Conservation (phyloP, 2,329 filamentous ascomycete species). For the Aspergillus pseudoterreus region DNA sequence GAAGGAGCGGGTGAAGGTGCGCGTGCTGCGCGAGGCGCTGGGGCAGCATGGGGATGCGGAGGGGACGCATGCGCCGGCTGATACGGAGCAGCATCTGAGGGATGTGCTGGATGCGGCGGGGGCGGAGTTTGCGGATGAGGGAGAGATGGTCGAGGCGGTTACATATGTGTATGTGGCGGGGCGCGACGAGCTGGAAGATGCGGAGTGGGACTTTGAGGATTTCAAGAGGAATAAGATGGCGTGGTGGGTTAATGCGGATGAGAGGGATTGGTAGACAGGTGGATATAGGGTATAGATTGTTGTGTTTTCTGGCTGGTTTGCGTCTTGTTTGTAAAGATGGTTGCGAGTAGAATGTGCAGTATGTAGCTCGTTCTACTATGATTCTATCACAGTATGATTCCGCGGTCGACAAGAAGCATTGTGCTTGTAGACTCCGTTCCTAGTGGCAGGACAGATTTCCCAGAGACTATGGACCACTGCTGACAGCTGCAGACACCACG, state of each 20-base stretch:
- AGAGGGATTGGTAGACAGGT: conserved; percentile 38
- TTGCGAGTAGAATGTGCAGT: too few species aligned
- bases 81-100: conserved; percentile 31
- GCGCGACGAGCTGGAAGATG: conserved; percentile 56
- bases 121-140: conserved; percentile 52
- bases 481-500: too few species aligned
- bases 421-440: too few species aligned
- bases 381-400: too few species aligned
- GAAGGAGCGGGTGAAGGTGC: conserved; percentile 48
- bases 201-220: conserved; percentile 84
- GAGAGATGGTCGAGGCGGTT: conserved; percentile 48
- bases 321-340: not conserved
- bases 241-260: conserved; percentile 52
- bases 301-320: not conserved
- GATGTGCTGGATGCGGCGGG: conserved; percentile 44
- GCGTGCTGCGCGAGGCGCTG: conserved; percentile 31
- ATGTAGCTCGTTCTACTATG: too few species aligned
- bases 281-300: not conserved
- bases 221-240: conserved; percentile 73
- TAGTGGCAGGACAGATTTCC: too few species aligned
- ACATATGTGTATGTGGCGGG: conserved; percentile 62
- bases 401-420: not conserved
- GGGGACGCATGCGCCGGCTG: not conserved
- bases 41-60: conserved; percentile 14
- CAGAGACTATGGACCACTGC: too few species aligned